phyloP scores from a whole-genome alignment of 176 grass and related monocot species.

The Carex parvula region DNA sequence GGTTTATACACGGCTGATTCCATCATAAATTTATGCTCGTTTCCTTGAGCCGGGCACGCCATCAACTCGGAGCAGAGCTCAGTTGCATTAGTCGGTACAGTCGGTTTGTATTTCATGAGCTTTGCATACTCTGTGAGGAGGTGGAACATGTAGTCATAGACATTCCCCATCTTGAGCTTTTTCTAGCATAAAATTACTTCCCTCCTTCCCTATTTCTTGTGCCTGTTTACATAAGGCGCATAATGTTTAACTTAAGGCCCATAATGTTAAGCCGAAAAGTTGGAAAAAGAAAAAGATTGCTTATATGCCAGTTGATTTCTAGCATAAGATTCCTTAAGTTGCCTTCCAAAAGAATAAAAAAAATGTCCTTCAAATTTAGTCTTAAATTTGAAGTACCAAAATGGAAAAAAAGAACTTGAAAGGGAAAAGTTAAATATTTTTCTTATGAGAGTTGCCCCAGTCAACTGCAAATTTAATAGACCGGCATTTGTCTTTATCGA shows the following conservation, averaged over 20 bases:
- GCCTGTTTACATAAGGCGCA: neutral
- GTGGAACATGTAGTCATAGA: constrained; percentile 98
- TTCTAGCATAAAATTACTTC: constrained; percentile 64
- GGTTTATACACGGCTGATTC: constrained; percentile 53
- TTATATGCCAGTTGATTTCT: neutral
- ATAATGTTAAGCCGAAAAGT: neutral
- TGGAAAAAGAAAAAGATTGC: neutral
- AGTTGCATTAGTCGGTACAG: constrained; percentile 45
- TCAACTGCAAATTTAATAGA: constrained; percentile 88
- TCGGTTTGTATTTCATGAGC: constrained; percentile 83
- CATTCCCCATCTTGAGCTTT: constrained; percentile 62
- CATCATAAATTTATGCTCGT: constrained; percentile 66
- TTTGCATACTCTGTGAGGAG: constrained; percentile 81
- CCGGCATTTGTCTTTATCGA: constrained; percentile 47
- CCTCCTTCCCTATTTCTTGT: constrained; percentile 45
- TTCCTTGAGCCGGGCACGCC: constrained; percentile 50
- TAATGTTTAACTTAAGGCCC: neutral
- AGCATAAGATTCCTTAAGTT: neutral
- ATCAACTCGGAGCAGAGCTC: constrained; percentile 68
- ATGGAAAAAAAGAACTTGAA: neutral
- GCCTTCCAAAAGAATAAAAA: neutral
- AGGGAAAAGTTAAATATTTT: constrained; percentile 40
- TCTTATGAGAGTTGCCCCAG: constrained; percentile 84
- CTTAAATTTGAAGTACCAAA: neutral
- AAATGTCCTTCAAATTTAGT: neutral